Percentiles rank a stretch among this genome's conserved stretches.
Evolutionary conservation across 441 rosid species (phyloP).

Genomic region (Adansonia gregorii): DNA sequence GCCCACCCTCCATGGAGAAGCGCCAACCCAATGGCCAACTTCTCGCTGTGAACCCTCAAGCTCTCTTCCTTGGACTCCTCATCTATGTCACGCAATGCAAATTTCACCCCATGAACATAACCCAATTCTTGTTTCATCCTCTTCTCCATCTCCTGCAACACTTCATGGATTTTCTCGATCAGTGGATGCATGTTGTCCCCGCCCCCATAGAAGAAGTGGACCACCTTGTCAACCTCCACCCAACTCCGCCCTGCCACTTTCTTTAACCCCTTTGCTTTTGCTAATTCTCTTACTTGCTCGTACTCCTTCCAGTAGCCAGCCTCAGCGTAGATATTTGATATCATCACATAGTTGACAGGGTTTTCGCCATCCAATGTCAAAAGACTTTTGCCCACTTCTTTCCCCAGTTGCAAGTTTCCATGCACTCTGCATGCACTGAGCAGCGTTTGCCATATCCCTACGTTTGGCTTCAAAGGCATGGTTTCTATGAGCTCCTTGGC

Average conservation of each 20-base stretch:
- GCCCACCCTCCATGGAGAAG: constrained; percentile 45
- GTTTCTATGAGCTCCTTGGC: constrained; percentile 64
- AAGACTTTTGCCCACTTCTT: constrained; percentile 68
- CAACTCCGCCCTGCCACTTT: constrained; percentile 85
- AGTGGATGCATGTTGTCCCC: constrained; percentile 68
- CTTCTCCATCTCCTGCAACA: constrained; percentile 63
- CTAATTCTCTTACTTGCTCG: constrained; percentile 58
- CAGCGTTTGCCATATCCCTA: constrained; percentile 89
- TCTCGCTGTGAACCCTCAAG: constrained; percentile 66
- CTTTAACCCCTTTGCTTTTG: constrained; percentile 53
- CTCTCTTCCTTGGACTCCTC: constrained; percentile 72
- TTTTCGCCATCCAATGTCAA: constrained; percentile 58
- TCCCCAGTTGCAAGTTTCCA: constrained; percentile 64
- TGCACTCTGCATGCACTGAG: constrained; percentile 82
- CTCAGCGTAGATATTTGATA: constrained; percentile 81
- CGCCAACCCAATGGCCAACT: constrained; percentile 63
- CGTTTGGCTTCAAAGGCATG: constrained; percentile 69
- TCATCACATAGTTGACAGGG: constrained; percentile 78
- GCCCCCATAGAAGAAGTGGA: constrained; percentile 56
- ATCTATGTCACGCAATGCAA: constrained; percentile 69
- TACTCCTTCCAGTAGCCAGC: constrained; percentile 70
- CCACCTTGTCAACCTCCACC: constrained; percentile 74
- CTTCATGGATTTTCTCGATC: constrained; percentile 46
- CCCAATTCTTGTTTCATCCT: constrained; percentile 74
- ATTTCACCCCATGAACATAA: constrained; percentile 51